These are phyloP conservation scores for Microthyrium microscopicum DNA, from an alignment of 2,329 filamentous ascomycete genomes.

Conservation along the genomic window DNA sequence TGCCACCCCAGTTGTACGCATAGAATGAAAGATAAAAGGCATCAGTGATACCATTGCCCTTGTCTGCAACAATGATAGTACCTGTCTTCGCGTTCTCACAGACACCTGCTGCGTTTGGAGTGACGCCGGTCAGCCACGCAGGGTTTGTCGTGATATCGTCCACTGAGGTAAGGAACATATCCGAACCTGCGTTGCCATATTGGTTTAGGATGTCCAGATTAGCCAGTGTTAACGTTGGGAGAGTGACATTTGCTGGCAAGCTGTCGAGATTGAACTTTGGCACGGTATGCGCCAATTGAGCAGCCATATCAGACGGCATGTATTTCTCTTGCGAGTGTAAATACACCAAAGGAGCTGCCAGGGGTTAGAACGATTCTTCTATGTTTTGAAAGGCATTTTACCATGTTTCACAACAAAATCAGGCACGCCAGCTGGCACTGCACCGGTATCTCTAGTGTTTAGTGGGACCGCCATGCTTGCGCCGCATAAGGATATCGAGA, in stretches of 20 bases:
- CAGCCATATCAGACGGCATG: slow-evolving; percentile 25
- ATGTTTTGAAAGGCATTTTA: slow-evolving; percentile 1
- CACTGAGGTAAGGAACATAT: slow-evolving; percentile 28
- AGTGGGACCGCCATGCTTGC: too few relatives aligned
- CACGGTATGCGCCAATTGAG: slow-evolving; percentile 24
- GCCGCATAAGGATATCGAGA: too few relatives aligned
- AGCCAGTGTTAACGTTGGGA: slow-evolving; percentile 16
- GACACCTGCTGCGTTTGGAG: slow-evolving; percentile 33
- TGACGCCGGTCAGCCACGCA: slow-evolving; percentile 32
- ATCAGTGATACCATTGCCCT: slow-evolving; percentile 35
- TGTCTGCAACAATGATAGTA: slow-evolving; percentile 41
- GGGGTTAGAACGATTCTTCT: not conserved
- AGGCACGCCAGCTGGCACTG: slow-evolving; percentile 6
- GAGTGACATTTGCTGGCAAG: slow-evolving; percentile 9
- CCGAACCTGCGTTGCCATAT: slow-evolving; percentile 14
- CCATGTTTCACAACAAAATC: slow-evolving; percentile 9
- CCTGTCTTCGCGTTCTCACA: slow-evolving; percentile 33
- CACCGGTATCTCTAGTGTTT: too few relatives aligned
- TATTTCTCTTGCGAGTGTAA: slow-evolving; percentile 27
- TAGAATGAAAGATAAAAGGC: slow-evolving; percentile 50
- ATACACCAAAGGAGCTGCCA: slow-evolving; percentile 27
- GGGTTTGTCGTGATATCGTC: slow-evolving; percentile 25
- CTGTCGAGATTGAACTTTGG: slow-evolving; percentile 21
- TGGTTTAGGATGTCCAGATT: slow-evolving; percentile 27
- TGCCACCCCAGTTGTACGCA: slow-evolving; percentile 38